These are phyloP conservation scores for Spatholobus suberectus DNA, from an alignment of 306 rosid species.

Conservation along the genomic window DNA sequence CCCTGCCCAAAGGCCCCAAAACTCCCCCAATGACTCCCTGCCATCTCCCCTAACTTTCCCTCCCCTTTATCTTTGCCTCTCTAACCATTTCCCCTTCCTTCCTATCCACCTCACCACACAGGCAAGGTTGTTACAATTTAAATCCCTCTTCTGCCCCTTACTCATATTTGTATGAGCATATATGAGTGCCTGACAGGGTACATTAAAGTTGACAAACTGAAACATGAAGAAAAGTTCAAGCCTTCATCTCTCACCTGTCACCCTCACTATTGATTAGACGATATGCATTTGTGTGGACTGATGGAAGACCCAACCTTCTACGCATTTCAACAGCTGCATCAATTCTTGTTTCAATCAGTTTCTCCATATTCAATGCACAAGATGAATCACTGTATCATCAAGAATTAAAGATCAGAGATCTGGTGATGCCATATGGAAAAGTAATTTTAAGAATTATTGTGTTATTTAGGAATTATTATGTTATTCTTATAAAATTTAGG, in stretches of 20 bases:
- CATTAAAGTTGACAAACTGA: background rate
- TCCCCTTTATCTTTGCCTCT: background rate
- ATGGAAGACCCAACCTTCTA: constrained; percentile 80
- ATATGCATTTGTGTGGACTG: constrained; percentile 74
- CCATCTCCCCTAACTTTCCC: background rate
- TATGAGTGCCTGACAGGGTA: background rate
- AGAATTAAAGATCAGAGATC: constrained; percentile 33
- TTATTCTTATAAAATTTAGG: background rate
- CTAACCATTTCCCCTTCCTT: constrained; percentile 7
- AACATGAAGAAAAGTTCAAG: background rate
- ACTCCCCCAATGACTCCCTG: background rate
- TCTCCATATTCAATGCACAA: constrained; percentile 72
- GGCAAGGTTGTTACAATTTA: background rate
- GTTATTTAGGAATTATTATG: background rate
- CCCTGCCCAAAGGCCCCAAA: background rate
- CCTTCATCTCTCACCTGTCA: constrained; percentile 66
- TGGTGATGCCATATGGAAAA: background rate
- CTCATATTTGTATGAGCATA: background rate
- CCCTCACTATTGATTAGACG: constrained; percentile 94
- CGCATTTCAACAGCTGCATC: constrained; percentile 69
- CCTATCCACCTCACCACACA: background rate
- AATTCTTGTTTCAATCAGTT: constrained; percentile 77
- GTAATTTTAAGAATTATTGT: background rate
- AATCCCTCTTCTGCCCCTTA: background rate
- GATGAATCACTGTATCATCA: constrained; percentile 60